Evolutionary conservation across 2,329 filamentous ascomycete species (phyloP), one percentile per base, ranked within the genome.

Genomic region (Capronia americana): DNA sequence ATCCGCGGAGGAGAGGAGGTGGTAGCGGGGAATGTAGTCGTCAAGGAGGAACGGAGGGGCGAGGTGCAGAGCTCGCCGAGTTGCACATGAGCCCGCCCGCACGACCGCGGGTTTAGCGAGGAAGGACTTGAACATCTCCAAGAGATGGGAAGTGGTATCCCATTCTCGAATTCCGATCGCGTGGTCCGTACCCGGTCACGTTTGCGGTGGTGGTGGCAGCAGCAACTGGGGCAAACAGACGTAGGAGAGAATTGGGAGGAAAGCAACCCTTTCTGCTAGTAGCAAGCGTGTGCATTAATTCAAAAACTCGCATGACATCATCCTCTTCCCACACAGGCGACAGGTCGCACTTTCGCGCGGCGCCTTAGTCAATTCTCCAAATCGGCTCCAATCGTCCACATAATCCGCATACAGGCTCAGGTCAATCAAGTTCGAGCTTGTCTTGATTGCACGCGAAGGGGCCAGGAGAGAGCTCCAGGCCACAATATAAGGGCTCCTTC

Each of bases 11-110:
- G 88, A 87, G 12, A 95, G 82, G 4, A 86, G 82, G 71, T 89
- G 85, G 75, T 93, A 93, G 57, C 89, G 86, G 0, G 92, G 91
- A 12, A 86, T 86, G 77, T 95, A 92, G 74, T 90, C 87, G 73
- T 88, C 86, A 2, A 95, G 85, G 23, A 95, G 84, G 76, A 91
- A 95, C 10, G 85, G 85, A 7, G 85, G 85, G 6, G 86, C 84
- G 34, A 88, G 83, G 67, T 85, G 80, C 32, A 85, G 77, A 59
- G 57, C 70, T 44, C 81, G 80, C 57, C 68, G 46, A 38, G 44
- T 17, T 11, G 38, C 32, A 17, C 32, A n/a, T n/a, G 17, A 44
- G 17, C 17, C 38, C 17, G 5, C 51, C 50, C 50, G 32, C 23
- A 32, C 46, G n/a, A 61, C 7, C 7, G 51, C 38, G 14, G 65